Evolutionary conservation across 345 rosid species (phyloP).

Genomic region (Populus ilicifolia): DNA sequence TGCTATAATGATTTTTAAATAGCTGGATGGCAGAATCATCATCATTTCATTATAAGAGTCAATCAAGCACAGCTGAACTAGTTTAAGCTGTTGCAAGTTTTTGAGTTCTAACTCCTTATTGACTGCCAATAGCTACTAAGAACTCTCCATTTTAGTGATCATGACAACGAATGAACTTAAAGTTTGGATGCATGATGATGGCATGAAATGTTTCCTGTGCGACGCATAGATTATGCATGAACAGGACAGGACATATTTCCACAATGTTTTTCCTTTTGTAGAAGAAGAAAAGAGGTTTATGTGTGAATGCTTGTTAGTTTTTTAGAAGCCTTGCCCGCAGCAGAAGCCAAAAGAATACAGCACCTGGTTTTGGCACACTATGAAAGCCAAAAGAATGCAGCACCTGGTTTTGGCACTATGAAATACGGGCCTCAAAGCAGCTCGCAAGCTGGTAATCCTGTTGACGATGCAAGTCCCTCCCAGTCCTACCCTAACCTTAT

Average conservation of each 20-base stretch:
- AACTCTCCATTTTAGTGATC: neutral
- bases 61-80: neutral
- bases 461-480: constrained; percentile 4
- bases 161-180: neutral
- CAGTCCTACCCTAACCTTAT: neutral
- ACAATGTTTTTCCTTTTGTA: neutral
- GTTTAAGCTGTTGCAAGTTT: neutral
- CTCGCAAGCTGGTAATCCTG: constrained; percentile 15
- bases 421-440: constrained; percentile 8
- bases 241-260: neutral
- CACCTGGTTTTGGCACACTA: constrained; percentile 16
- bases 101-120: neutral
- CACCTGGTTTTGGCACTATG: constrained; percentile 14
- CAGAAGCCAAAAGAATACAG: neutral
- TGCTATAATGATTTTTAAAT: neutral
- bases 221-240: neutral
- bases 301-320: neutral
- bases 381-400: neutral
- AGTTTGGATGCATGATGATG: neutral
- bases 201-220: neutral
- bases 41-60: neutral
- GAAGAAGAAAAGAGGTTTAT: neutral
- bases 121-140: neutral
- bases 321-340: neutral
- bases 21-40: neutral